Conservation (phyloP, 1,284 basidiomycete species). For the Sporisorium scitamineum region DNA sequence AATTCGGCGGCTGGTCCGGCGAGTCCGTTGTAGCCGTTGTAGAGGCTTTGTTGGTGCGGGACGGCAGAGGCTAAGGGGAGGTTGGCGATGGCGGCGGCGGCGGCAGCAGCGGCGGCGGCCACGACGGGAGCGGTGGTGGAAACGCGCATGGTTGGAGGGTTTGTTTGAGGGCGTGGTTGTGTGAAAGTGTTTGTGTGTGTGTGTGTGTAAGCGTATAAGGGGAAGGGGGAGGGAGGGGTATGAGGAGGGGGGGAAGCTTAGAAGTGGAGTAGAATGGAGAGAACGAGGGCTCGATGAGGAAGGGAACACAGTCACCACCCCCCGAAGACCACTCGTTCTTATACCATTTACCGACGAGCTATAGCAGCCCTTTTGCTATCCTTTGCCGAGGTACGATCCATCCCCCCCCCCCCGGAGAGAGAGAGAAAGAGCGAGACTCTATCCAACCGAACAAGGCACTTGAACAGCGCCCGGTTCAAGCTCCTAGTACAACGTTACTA, state of each 20-base stretch:
- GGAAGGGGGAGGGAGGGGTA: not conserved
- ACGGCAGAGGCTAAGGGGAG: slow-evolving; percentile 20
- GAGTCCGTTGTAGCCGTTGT: slow-evolving; percentile 46
- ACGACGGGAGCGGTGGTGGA: slow-evolving; percentile 20
- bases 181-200: not conserved
- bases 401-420: no score
- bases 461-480: no score
- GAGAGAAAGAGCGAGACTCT: no score
- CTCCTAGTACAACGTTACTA: no score
- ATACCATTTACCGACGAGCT: not conserved
- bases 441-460: no score
- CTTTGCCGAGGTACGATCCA: not conserved
- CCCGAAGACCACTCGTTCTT: not conserved
- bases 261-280: slow-evolving; percentile 18
- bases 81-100: slow-evolving; percentile 27
- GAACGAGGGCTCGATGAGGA: slow-evolving; percentile 32
- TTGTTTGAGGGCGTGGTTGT: not conserved
- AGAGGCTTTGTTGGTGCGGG: slow-evolving; percentile 42
- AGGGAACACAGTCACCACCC: not conserved
- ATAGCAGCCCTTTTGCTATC: not conserved
- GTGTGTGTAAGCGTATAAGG: not conserved
- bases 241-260: not conserved
- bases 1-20: slow-evolving; percentile 23
- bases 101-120: slow-evolving; percentile 17
- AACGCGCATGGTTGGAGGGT: slow-evolving; percentile 23